These are phyloP conservation scores for Boletus rubescentipes DNA, from an alignment of 768 basidiomycete genomes.

Conservation along the genomic window DNA sequence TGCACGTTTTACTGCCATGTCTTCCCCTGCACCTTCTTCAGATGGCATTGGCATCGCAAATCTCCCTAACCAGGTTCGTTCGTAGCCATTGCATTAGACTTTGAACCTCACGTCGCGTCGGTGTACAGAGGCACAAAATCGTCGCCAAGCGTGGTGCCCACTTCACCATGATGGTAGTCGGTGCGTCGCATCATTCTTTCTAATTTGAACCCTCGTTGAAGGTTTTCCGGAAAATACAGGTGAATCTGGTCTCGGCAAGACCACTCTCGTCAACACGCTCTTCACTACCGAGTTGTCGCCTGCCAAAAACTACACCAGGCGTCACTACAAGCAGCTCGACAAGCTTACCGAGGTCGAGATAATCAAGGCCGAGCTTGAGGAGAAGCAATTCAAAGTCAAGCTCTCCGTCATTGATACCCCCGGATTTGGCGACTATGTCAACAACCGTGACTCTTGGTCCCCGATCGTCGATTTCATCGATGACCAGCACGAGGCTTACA, in stretches of 20 bases:
- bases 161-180: slow-evolving; percentile 99
- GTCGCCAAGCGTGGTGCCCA: slow-evolving; percentile 96
- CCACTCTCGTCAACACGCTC: slow-evolving; percentile 96
- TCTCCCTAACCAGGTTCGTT: slow-evolving; percentile 91
- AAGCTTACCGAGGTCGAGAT: slow-evolving; percentile 99
- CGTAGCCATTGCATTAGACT: not conserved
- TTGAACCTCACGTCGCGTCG: not conserved
- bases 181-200: slow-evolving; percentile 39
- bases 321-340: slow-evolving; percentile 95
- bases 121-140: slow-evolving; percentile 90
- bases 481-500: slow-evolving; percentile 93
- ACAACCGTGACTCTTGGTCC: slow-evolving; percentile 98
- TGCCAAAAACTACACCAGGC: slow-evolving; percentile 83
- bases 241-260: slow-evolving; percentile 97
- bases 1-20: slow-evolving; percentile 21
- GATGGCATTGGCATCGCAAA: slow-evolving; percentile 95
- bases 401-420: slow-evolving; percentile 98
- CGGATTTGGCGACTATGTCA: slow-evolving; percentile 99
- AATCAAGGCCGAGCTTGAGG: slow-evolving; percentile 98
- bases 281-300: slow-evolving; percentile 96
- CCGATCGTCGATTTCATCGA: slow-evolving; percentile 99
- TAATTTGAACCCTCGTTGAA: not conserved
- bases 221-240: slow-evolving; percentile 43
- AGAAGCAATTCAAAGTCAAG: slow-evolving; percentile 99
- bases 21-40: slow-evolving; percentile 36